phyloP scores from a whole-genome alignment of 1,139 yeast genomes.

The Saccharomyces hybrid region DNA sequence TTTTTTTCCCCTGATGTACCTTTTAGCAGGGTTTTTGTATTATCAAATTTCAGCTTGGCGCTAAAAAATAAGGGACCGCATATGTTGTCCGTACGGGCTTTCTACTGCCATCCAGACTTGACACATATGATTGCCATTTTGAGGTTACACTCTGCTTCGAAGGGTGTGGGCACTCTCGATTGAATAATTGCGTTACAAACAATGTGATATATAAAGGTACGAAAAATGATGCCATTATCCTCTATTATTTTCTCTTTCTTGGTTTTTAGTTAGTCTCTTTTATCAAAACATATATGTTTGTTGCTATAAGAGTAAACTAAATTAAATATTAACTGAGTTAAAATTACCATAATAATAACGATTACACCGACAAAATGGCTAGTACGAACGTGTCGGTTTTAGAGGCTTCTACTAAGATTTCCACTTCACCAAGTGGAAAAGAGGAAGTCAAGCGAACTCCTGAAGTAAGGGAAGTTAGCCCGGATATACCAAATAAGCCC shows the following conservation, averaged over 20 bases:
- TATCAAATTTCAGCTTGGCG: neutral
- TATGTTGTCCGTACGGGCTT: neutral
- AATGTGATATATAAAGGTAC: neutral
- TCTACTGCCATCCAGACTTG: neutral
- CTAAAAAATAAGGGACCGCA: neutral
- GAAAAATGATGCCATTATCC: neutral
- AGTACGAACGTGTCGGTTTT: neutral
- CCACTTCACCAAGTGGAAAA: neutral
- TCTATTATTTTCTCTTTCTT: neutral
- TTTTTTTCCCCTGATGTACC: neutral
- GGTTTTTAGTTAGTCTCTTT: neutral
- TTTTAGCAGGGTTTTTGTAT: neutral
- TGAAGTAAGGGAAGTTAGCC: neutral
- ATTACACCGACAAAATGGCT: neutral
- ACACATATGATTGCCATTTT: neutral
- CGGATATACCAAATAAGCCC: constrained; percentile 35
- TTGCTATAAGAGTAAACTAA: neutral
- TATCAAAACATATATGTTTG: neutral
- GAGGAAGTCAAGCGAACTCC: neutral
- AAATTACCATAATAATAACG: neutral
- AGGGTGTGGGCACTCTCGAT: neutral
- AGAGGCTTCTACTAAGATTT: neutral
- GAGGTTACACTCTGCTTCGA: neutral
- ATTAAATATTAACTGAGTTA: neutral
- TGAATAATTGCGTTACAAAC: neutral